phyloP scores from a whole-genome alignment of 257 asterid genomes.

The Rauvolfia tetraphylla region DNA sequence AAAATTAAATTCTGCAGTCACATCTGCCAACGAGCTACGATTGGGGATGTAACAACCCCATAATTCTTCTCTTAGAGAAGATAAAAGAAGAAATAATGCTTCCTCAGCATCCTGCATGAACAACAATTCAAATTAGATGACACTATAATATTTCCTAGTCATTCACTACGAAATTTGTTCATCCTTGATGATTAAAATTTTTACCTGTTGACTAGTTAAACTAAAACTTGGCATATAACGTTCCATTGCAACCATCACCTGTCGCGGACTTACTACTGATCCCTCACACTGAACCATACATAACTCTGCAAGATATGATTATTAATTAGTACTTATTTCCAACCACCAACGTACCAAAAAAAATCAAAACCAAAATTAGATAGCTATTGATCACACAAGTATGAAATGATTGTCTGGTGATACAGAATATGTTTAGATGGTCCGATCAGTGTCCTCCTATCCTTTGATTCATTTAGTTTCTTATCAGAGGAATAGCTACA shows the following conservation, averaged over 20 bases:
- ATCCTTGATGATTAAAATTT: constrained; percentile 11
- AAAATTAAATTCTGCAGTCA: constrained; percentile 39
- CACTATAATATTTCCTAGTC: not conserved
- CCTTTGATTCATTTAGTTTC: not conserved
- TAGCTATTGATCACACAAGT: too few species aligned
- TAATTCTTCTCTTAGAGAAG: constrained; percentile 78
- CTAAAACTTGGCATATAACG: constrained; percentile 67
- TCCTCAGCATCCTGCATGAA: constrained; percentile 91
- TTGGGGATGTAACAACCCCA: constrained; percentile 48
- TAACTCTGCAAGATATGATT: constrained; percentile 50
- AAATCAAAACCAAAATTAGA: not conserved
- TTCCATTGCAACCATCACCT: constrained; percentile 69
- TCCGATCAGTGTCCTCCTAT: not conserved
- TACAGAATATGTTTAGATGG: not conserved
- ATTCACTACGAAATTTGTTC: not conserved
- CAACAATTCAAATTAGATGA: constrained; percentile 17
- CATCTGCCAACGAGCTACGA: constrained; percentile 52
- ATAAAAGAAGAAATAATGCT: constrained; percentile 75
- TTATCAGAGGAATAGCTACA: not conserved
- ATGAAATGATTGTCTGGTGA: not conserved
- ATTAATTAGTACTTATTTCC: not conserved
- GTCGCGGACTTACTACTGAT: constrained; percentile 63
- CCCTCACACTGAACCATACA: constrained; percentile 47
- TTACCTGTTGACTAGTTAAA: constrained; percentile 86
- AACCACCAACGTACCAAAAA: not conserved